Evolutionary conservation across 768 basidiomycete genomes (phyloP).

Genomic region (Auricularia auricula-judae): DNA sequence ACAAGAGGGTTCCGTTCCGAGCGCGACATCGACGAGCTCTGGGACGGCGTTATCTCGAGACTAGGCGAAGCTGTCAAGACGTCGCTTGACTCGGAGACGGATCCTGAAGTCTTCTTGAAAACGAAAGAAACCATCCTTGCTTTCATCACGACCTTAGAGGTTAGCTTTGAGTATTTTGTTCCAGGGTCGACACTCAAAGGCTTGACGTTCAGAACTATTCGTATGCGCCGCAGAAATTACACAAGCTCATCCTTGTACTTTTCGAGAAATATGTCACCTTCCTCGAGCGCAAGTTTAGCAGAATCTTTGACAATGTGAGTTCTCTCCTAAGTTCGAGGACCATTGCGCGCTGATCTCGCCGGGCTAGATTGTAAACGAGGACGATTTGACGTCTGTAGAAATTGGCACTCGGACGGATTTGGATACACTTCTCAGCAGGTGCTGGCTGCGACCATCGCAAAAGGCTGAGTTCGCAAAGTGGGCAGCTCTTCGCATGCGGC

Average conservation of each 20-base stretch:
- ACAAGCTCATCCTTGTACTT: constrained; percentile 72
- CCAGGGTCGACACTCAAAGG: not conserved
- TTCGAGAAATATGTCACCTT: constrained; percentile 85
- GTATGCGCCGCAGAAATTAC: constrained; percentile 75
- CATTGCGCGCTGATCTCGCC: too few relatives aligned
- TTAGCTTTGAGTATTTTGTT: constrained; percentile 20
- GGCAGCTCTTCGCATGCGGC: constrained; percentile 9
- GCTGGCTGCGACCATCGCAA: constrained; percentile 72
- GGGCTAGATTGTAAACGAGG: constrained; percentile 7
- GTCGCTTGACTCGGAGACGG: constrained; percentile 61
- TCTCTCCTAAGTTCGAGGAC: not conserved
- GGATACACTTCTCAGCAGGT: constrained; percentile 62
- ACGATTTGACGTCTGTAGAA: constrained; percentile 2
- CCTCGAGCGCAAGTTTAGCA: constrained; percentile 70
- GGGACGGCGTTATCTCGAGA: constrained; percentile 74
- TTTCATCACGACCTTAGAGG: constrained; percentile 90
- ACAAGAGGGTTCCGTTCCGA: constrained; percentile 84
- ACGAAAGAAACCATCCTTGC: constrained; percentile 76
- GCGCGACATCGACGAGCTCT: constrained; percentile 87
- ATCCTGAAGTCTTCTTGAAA: constrained; percentile 69
- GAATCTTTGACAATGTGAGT: constrained; percentile 69
- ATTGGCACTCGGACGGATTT: constrained; percentile 33
- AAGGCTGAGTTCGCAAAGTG: constrained; percentile 48
- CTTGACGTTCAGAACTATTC: constrained; percentile 55
- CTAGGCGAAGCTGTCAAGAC: constrained; percentile 63